A percentile compares a stretch with the other conserved stretches of the same genome.
These are phyloP conservation scores for Phylloporus sp. DNA, from an alignment of 1,284 basidiomycete species.

Conservation along the genomic window DNA sequence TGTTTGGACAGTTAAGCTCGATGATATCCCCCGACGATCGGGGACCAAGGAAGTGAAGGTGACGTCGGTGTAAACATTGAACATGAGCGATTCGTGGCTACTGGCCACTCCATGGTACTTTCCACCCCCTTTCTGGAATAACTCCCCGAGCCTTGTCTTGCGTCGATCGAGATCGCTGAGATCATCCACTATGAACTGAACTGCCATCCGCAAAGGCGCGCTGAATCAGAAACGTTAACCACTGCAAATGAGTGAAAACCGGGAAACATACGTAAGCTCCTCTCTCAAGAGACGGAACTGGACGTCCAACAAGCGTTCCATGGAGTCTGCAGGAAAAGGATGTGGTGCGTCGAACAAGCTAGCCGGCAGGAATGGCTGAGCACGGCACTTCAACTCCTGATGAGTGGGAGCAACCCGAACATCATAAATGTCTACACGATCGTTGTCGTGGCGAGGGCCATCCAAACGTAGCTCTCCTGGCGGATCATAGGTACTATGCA, in stretches of 20 bases:
- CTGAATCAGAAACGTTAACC: conserved; percentile 35
- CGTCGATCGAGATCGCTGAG: conserved; percentile 30
- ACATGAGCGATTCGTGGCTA: conserved; percentile 50
- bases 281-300: conserved; percentile 74
- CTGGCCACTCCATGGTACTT: conserved; percentile 46
- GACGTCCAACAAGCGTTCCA: conserved; percentile 66
- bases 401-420: conserved; percentile 69
- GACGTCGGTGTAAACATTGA: conserved; percentile 60
- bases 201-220: conserved; percentile 53
- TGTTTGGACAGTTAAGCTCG: conserved; percentile 47
- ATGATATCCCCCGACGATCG: conserved; percentile 52
- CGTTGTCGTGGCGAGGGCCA: conserved; percentile 71
- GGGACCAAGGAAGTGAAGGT: conserved; percentile 46
- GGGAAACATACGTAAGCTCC: conserved; percentile 59
- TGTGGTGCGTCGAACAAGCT: conserved; percentile 62
- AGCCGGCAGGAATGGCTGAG: conserved; percentile 58
- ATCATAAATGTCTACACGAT: conserved; percentile 54
- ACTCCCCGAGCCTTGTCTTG: conserved; percentile 37
- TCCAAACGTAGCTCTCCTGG: conserved; percentile 53
- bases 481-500: conserved; percentile 51
- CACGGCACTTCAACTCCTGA: conserved; percentile 53
- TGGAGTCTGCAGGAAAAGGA: conserved; percentile 53
- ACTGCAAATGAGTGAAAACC: neutral
- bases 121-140: conserved; percentile 49
- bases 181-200: conserved; percentile 51